These are phyloP conservation scores for Trametes coccinea DNA, from an alignment of 768 basidiomycete genomes.

Conservation along the genomic window DNA sequence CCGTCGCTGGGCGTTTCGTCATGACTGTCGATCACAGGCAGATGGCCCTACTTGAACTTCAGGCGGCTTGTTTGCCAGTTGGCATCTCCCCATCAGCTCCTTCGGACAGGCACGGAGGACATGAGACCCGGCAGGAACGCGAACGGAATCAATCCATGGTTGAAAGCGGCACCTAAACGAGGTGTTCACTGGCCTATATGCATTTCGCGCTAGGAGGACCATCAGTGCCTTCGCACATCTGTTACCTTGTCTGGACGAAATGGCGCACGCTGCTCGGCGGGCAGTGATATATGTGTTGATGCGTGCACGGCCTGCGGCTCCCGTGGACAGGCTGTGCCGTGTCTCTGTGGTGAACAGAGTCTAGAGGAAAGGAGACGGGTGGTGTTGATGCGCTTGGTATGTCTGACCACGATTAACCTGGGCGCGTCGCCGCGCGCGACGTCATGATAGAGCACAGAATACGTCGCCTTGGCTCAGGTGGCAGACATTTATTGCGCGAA, in stretches of 20 bases:
- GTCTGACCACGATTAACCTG: not conserved
- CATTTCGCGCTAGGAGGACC: not conserved
- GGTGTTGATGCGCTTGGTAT: too few species aligned
- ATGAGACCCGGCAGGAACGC: not conserved
- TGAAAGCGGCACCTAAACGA: not conserved
- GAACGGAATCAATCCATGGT: not conserved
- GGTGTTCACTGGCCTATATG: not conserved
- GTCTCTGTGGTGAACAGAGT: too few species aligned
- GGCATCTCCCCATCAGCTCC: not conserved
- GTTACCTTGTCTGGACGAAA: not conserved
- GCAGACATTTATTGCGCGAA: constrained; percentile 15
- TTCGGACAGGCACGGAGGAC: constrained; percentile 5
- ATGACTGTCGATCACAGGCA: constrained; percentile 1
- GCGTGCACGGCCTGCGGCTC: not conserved
- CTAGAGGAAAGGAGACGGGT: too few species aligned
- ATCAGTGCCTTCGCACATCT: constrained; percentile 10
- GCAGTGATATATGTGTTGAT: constrained; percentile 8
- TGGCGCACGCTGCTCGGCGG: not conserved
- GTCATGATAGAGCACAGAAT: not conserved
- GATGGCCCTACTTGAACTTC: not conserved
- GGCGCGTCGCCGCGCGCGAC: constrained; percentile 4
- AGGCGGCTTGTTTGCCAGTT: constrained; percentile 2
- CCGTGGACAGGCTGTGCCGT: not conserved
- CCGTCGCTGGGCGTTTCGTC: not conserved
- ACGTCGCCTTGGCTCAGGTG: not conserved